Evolutionary conservation across 2,329 filamentous ascomycete species (phyloP), one percentile per base, ranked within the genome.

Genomic region (Hymenoscyphus infarciens): DNA sequence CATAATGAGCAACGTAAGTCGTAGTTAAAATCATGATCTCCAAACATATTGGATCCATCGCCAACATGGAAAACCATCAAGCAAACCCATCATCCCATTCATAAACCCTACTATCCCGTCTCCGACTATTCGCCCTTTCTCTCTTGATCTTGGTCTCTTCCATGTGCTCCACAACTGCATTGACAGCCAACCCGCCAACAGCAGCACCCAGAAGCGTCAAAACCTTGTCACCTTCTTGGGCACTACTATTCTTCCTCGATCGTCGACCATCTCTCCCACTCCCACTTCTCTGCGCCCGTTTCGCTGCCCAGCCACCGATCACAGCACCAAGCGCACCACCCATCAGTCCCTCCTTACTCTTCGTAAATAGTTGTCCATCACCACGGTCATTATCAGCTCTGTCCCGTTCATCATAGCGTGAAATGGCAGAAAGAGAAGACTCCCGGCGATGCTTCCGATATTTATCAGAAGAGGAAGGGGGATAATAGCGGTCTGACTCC

Each of bases 161-260:
- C 10, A 45, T 16, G 10, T 64, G 56, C 38, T 62, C 63, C 8
- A 62, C 60, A 6, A 59, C 52, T 31, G 59, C 60, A 64, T 64
- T 64, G n/a, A 57, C 49, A 2, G 63, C 60, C 52, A 64, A 53
- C 2, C 63, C 63, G 13, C 63, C 63, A 8, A 64, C 59, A 10
- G 63, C 63, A 53, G 63, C 63, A 15, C 63, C 63, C 5, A 64
- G 22, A 7, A 64, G 19, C 5, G 63, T 62, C 56, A 59, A 52
- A n/a, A 62, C 52, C 13, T 49, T 62, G 19, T 59, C 53, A 39
- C 60, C 63, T 10, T 55, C 62, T 38, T 60, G 42, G 27, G 25
- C 57, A 25, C 31, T 31, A 4, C 59, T 54, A n/a, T 33, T 29
- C 19, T 22, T 27, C 7, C 58, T 45, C 22, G 42, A 25, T n/a